These are phyloP conservation scores for Pichia membranifaciens DNA, from an alignment of 805 yeast genomes.

Conservation along the genomic window DNA sequence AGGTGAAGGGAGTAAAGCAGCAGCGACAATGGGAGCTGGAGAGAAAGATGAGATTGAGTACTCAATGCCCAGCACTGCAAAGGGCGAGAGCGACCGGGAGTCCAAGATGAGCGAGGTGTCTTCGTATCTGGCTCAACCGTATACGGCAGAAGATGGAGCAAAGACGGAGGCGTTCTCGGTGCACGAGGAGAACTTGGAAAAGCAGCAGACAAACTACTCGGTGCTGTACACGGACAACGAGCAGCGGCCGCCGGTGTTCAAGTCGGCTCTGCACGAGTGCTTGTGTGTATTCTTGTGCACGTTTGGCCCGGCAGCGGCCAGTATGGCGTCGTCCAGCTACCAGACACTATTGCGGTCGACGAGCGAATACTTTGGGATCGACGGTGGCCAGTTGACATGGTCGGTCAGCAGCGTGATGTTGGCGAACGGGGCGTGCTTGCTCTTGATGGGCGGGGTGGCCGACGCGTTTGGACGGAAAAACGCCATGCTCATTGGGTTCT, in stretches of 20 bases:
- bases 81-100: too few relatives aligned
- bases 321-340: constrained; percentile 33
- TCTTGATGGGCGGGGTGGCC: constrained; percentile 42
- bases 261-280: constrained; percentile 29
- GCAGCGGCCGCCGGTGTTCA: constrained; percentile 34
- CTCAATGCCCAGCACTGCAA: too few relatives aligned
- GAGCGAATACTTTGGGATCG: constrained; percentile 31
- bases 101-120: too few relatives aligned
- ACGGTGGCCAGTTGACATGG: constrained; percentile 42
- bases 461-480: constrained; percentile 43
- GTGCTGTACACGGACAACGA: constrained; percentile 20
- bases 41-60: too few relatives aligned
- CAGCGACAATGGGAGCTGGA: too few relatives aligned
- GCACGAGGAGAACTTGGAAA: constrained; percentile 1
- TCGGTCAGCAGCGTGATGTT: constrained; percentile 35
- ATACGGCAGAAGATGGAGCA: too few relatives aligned
- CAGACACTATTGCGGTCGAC: constrained; percentile 34
- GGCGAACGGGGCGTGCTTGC: constrained; percentile 39
- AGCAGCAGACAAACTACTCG: constrained; percentile 5
- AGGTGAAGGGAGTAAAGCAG: too few relatives aligned
- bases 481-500: constrained; percentile 32
- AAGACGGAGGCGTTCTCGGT: background rate
- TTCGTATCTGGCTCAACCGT: too few relatives aligned
- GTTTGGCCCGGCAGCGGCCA: constrained; percentile 38
- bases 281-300: constrained; percentile 30